Percentiles rank a stretch among this genome's conserved stretches.
Conservation (phyloP, 2,329 filamentous ascomycete genomes). For the Pseudogymnoascus sp. region DNA sequence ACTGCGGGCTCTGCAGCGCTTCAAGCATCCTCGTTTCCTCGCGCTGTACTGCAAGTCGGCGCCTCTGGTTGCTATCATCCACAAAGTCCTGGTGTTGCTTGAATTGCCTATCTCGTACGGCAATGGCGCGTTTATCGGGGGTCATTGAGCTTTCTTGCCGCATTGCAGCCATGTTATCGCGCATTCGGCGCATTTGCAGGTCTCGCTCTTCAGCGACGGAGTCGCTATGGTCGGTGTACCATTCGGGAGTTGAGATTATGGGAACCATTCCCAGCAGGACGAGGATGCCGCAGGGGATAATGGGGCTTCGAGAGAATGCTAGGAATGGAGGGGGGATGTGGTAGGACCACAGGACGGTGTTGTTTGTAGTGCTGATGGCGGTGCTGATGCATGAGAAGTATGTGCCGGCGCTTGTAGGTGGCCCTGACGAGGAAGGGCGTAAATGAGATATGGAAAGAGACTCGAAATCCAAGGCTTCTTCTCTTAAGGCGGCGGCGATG, state of each 20-base stretch:
- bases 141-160: conserved; percentile 41
- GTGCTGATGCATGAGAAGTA: conserved; percentile 55
- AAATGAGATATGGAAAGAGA: conserved; percentile 22
- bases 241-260: conserved; percentile 48
- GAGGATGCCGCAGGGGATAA: conserved; percentile 53
- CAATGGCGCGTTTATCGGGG: conserved; percentile 37
- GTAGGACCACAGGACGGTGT: conserved; percentile 56
- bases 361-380: conserved; percentile 47
- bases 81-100: conserved; percentile 41
- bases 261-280: conserved; percentile 48
- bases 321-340: conserved; percentile 49
- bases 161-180: conserved; percentile 39
- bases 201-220: conserved; percentile 35
- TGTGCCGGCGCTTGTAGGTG: conserved; percentile 33
- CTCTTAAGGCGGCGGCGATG: not conserved
- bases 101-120: conserved; percentile 36
- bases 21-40: conserved; percentile 42
- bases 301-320: conserved; percentile 44
- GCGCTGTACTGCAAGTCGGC: conserved; percentile 37
- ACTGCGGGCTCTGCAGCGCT: conserved; percentile 48
- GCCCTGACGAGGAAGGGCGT: conserved; percentile 3
- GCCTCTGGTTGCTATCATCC: conserved; percentile 41
- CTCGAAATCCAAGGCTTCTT: conserved; percentile 17
- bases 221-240: conserved; percentile 40
- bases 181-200: conserved; percentile 31